These are phyloP conservation scores for Yarrowia alimentaria DNA, from an alignment of 805 yeast species.

Conservation along the genomic window DNA sequence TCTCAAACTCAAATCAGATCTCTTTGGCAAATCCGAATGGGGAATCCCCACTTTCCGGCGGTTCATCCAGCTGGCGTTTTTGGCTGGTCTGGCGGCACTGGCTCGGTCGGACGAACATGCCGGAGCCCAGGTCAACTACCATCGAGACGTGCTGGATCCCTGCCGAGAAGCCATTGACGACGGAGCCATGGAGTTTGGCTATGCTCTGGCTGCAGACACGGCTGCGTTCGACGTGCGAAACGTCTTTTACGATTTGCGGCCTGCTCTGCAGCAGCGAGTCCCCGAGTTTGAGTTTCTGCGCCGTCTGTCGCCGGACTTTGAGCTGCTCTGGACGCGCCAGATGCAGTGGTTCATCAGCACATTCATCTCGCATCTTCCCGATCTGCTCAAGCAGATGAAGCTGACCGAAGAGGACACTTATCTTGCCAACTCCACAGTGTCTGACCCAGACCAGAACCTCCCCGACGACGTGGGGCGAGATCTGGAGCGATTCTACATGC, in stretches of 20 bases:
- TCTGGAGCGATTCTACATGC: slow-evolving; percentile 78
- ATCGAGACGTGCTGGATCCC: slow-evolving; percentile 34
- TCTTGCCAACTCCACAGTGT: slow-evolving; percentile 33
- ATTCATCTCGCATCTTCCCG: slow-evolving; percentile 41
- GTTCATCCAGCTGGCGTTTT: slow-evolving; percentile 34
- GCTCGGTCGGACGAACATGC: slow-evolving; percentile 29
- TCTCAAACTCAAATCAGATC: slow-evolving; percentile 15
- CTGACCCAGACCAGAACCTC: slow-evolving; percentile 33
- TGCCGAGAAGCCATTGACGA: slow-evolving; percentile 37
- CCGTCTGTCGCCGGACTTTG: slow-evolving; percentile 24
- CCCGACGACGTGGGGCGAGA: slow-evolving; percentile 73
- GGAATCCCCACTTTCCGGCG: slow-evolving; percentile 36
- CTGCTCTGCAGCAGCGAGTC: slow-evolving; percentile 37
- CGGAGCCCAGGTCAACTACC: slow-evolving; percentile 31
- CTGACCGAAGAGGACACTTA: slow-evolving; percentile 42
- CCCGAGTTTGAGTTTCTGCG: slow-evolving; percentile 31
- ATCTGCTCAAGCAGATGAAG: slow-evolving; percentile 43
- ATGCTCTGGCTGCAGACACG: slow-evolving; percentile 41
- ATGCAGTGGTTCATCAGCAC: slow-evolving; percentile 36
- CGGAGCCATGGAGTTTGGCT: slow-evolving; percentile 43
- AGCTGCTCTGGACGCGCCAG: slow-evolving; percentile 29
- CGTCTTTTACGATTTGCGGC: slow-evolving; percentile 34
- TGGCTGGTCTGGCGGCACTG: slow-evolving; percentile 31
- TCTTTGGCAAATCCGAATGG: slow-evolving; percentile 33
- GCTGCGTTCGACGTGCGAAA: slow-evolving; percentile 25